phyloP scores from a whole-genome alignment of 179 eudicot species.

The Drosera spatulata region DNA sequence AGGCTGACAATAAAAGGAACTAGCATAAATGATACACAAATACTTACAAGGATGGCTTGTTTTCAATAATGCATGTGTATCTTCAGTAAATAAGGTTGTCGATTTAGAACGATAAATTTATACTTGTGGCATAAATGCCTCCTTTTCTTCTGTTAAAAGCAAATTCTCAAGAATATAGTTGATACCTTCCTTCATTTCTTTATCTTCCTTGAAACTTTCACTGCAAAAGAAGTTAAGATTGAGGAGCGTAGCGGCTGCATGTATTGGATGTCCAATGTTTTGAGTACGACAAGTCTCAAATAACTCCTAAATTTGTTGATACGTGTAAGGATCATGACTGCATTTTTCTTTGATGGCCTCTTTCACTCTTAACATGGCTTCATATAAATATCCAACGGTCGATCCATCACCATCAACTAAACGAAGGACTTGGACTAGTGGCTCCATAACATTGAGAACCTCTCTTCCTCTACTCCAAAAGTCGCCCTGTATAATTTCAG shows the following conservation, averaged over 20 bases:
- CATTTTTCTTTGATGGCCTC: too few relatives aligned
- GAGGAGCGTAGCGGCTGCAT: too few relatives aligned
- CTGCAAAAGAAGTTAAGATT: too few relatives aligned
- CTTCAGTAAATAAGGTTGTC: background rate
- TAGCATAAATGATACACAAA: background rate
- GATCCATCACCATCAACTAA: constrained; percentile 6
- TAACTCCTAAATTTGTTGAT: background rate
- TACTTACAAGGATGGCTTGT: too few relatives aligned
- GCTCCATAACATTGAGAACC: background rate
- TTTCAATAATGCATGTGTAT: background rate
- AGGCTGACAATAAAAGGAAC: background rate
- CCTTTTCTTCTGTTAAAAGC: background rate
- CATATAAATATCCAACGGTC: constrained; percentile 3
- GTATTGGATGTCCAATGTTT: too few relatives aligned
- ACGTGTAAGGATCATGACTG: background rate
- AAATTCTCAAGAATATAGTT: background rate
- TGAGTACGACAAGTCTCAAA: too few relatives aligned
- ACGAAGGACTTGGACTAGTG: background rate
- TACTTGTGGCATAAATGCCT: background rate
- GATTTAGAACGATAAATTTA: background rate
- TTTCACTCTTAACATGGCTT: constrained; percentile 3
- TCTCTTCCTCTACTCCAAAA: background rate
- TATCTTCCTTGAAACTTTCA: too few relatives aligned
- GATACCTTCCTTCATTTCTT: too few relatives aligned
- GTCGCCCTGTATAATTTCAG: too few relatives aligned